phyloP scores from a whole-genome alignment of 345 rosid genomes.

The Turritis glabra region DNA sequence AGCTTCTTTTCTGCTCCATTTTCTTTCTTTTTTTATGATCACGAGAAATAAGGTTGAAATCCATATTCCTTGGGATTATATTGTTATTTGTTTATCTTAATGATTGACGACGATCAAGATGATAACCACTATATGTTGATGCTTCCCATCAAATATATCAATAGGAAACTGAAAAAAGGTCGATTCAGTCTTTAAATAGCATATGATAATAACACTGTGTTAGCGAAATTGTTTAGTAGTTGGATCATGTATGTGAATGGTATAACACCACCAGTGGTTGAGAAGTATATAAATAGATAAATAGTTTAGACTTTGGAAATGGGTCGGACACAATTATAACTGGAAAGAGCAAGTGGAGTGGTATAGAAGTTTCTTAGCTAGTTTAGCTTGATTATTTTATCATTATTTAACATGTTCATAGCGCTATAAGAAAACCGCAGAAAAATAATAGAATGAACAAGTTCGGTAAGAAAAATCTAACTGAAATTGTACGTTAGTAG shows the following conservation, averaged over 20 bases:
- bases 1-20: constrained; percentile 17
- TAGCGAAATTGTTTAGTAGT: neutral
- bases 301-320: constrained; percentile 5
- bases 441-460: neutral
- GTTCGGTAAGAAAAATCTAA: neutral
- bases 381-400: constrained; percentile 1
- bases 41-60: constrained; percentile 21
- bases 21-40: neutral
- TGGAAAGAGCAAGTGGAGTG: constrained; percentile 35
- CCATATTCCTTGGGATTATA: neutral
- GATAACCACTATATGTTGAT: neutral
- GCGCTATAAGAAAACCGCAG: neutral
- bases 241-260: constrained; percentile 16
- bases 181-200: neutral
- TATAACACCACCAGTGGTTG: constrained; percentile 6
- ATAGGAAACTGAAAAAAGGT: neutral
- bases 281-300: neutral
- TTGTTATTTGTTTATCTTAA: too few relatives aligned
- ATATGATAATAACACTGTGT: neutral
- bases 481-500: neutral
- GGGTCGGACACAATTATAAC: constrained; percentile 31
- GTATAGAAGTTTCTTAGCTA: constrained; percentile 9
- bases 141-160: neutral
- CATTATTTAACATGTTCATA: neutral
- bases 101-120: neutral